Evolutionary conservation across 1,139 yeast genomes (phyloP), one percentile per base, ranked within the genome.

Genomic region (Insectozyma bohioensis): DNA sequence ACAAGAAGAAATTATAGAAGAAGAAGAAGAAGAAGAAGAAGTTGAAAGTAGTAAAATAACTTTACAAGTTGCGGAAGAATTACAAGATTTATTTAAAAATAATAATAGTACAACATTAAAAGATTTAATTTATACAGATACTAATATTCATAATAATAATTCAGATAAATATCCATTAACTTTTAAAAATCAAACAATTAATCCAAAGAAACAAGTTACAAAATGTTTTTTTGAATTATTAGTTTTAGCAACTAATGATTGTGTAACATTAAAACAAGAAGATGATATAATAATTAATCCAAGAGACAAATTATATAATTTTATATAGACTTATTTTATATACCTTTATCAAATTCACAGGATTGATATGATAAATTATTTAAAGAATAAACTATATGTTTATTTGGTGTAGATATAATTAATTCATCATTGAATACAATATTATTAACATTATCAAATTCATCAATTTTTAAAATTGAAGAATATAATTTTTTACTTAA

Each of bases 211-310:
- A 42, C 80, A 82, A 46, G 92, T 90, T 1, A 75, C 88, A 7
- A 75, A 78, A 48, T 75, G 85, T 42, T 88, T 88, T 58, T 87
- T 88, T 51, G 95, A 88, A 52, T 58, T 88, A 53, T 67, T 90
- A 48, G 92, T 87, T 1, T 64, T 88, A 42, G 95, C 95, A 1
- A 84, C 95, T 6, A 70, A 79, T 36, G 92, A 84, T 47, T 81
- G 90, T 32, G 62, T 88, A 31, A 61, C 67, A 14, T 56, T 88
- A 28, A 59, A 74, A 19, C 96, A 88, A 61, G 47, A 52, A 3
- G 82, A 80, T 2, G 76, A 72, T 23, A 80, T 88, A 35, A 48
- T 52, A 11, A 69, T 87, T 26, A 54, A 63, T 13, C 64, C 80
- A 5, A 80, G 73, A 48, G 70, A 70, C 31, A 60, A 62, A 23